Base-by-base conservation (phyloP, 345 rosid genomes). In the Ceriops zippeliana region DNA sequence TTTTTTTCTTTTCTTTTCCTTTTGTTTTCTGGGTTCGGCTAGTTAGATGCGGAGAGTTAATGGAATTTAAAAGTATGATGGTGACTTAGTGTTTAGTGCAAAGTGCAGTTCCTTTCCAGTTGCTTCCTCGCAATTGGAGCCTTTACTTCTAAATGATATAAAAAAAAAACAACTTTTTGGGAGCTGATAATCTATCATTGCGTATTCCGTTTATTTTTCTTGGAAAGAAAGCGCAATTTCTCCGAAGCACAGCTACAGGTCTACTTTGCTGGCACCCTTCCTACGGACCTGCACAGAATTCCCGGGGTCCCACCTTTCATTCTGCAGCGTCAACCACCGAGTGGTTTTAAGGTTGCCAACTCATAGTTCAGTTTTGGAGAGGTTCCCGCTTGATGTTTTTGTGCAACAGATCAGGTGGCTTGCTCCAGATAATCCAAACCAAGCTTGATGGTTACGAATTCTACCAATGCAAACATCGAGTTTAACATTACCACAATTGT, bases 241-340 rank as follows among this genome's bases (percentile, higher is more conserved):
- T 20, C 61, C 38, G 64, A 62, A 56, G 35, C 1, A 54, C 49
- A 11, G 22, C 69, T 65, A 54, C 49, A 11, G 22, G 71, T 65
- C 74, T 67, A 56, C 60, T 65, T 13, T 76, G 79, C 70, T 19
- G 72, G 74, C 75, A 80, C 84, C 80, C 80, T 74, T 84, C 74
- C 30, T 51, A 51, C 37, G 76, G 51, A 66, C 70, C 31, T 63
- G 24, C 64, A 52, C 60, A 32, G 63, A 61, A 57, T 59, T 34
- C 21, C 5, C 2, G 61, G 82, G 75, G 80, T 16, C 82, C 84
- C 83, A 73, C 77, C 4, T 22, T 1, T 52, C 89, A 89, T 83
- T 82, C 82, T 85, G 86, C 85, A 79, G 89, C 86, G 96, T 83
- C 92, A 70, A 82, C 86, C 93, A 90, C 88, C 86, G 83, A 84